Base-by-base conservation (phyloP, 2,329 filamentous ascomycete genomes). In the Diplodia corticola region DNA sequence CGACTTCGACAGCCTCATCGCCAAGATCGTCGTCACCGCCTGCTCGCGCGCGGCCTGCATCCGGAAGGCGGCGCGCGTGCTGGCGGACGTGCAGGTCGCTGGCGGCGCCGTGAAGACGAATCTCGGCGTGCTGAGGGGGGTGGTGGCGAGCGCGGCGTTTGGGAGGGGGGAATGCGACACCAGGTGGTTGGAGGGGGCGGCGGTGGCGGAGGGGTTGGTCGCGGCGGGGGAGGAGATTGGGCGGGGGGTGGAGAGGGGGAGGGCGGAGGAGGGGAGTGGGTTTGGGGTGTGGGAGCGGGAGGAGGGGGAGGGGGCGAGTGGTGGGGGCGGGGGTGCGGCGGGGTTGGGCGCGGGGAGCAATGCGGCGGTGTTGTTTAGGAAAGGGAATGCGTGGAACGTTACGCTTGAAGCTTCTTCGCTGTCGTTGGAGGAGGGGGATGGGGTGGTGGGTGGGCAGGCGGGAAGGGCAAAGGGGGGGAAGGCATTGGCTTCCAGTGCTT, bases 101-200 rank as follows among this genome's bases (percentile, higher is more conserved):
- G 87, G 87, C 1, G 87, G 87, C 1, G n/a, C n/a, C n/a, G 78
- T 89, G 4, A 84, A 84, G 69, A 89, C 87, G 0, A 89, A 87
- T 67, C 69, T 88, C 17, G 76, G 80, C 57, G 74, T 88, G 1
- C 78, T 89, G 0, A 77, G 80, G 46, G 85, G 82, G 0, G 85
- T 89, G 17, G 75, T 87, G 4, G 75, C 76, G 0, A 83, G 85
- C 69, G 69, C 75, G 1, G 81, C 83, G 49, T 88, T 89, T 69
- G 64, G 77, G 0, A 67, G 73, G 0, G 82, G 84, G 9, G 68
- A 68, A 1, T 83, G 82, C 66, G 83, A 87, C 69, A 88, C 85
- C 0, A 81, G 82, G 69, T 88, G 87, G 87, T 78, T 89, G 1
- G 84, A 86, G 72, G 69, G 71, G 1, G 84, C 86, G 71, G 69